These are phyloP conservation scores for Fennellomyces sp. DNA, from an alignment of 371 early-diverging fungal species.

Conservation along the genomic window DNA sequence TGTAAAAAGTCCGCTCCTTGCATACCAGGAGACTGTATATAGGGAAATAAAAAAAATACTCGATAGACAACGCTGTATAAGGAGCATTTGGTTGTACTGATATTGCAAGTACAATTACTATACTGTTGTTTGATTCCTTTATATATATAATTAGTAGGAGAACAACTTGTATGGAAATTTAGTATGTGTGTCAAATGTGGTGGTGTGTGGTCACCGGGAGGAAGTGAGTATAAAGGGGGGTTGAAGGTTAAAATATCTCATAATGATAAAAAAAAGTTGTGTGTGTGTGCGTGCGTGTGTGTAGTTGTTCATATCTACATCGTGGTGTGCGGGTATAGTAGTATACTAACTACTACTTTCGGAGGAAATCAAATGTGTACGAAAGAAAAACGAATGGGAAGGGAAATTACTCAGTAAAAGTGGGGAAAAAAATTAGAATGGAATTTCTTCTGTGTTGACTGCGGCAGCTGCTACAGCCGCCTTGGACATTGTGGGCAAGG, in stretches of 20 bases:
- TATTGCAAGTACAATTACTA: too few relatives aligned
- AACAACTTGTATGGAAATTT: background rate
- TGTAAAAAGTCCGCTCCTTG: background rate
- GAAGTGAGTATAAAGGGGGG: background rate
- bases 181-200: too few relatives aligned
- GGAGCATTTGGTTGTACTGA: too few relatives aligned
- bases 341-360: too few relatives aligned
- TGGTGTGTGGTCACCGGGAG: too few relatives aligned
- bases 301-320: conserved; percentile 9
- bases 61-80: background rate
- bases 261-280: background rate
- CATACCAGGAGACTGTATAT: background rate
- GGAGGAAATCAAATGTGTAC: background rate
- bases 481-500: background rate
- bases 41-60: too few relatives aligned
- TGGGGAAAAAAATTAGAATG: background rate
- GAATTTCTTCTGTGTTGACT: background rate
- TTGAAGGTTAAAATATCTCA: background rate
- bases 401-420: background rate
- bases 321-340: background rate
- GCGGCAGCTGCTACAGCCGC: conserved; percentile 1
- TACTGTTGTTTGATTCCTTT: background rate
- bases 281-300: background rate
- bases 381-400: background rate
- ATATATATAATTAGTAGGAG: background rate